phyloP scores from a whole-genome alignment of 106 monocot species.

The Vanilla planifolia region DNA sequence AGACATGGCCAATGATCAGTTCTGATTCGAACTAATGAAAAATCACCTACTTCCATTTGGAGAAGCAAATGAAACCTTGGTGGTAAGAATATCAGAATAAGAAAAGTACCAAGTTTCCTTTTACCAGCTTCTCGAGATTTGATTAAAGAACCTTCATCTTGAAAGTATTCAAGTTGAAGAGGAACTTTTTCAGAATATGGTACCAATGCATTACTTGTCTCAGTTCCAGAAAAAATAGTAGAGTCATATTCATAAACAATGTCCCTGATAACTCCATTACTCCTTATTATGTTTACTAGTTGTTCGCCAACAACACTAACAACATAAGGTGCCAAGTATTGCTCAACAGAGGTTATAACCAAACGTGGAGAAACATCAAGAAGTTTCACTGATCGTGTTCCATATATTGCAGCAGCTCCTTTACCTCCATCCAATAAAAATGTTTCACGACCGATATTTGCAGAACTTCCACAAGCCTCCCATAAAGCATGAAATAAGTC shows the following conservation, averaged over 20 bases:
- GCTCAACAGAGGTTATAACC: slow-evolving; percentile 53
- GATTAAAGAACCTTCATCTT: slow-evolving; percentile 21
- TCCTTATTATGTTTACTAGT: slow-evolving; percentile 34
- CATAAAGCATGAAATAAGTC: slow-evolving; percentile 87
- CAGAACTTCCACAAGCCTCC: slow-evolving; percentile 78
- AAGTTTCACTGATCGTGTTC: slow-evolving; percentile 88
- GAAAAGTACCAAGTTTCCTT: slow-evolving; percentile 49
- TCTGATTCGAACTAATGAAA: slow-evolving; percentile 72
- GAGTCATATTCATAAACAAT: slow-evolving; percentile 53
- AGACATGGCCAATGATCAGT: slow-evolving; percentile 99
- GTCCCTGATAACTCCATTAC: slow-evolving; percentile 53
- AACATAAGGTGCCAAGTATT: slow-evolving; percentile 58
- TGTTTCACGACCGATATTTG: slow-evolving; percentile 58
- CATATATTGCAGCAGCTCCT: slow-evolving; percentile 65
- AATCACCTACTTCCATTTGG: slow-evolving; percentile 68
- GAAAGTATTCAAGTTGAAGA: slow-evolving; percentile 46
- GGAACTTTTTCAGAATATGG: slow-evolving; percentile 29
- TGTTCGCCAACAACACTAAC: slow-evolving; percentile 50
- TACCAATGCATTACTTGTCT: slow-evolving; percentile 39
- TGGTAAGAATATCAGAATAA: slow-evolving; percentile 80
- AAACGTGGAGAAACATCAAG: slow-evolving; percentile 41
- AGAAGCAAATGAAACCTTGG: slow-evolving; percentile 92
- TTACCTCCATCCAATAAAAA: slow-evolving; percentile 71
- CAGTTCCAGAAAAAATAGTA: slow-evolving; percentile 6
- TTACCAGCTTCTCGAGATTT: slow-evolving; percentile 13